A percentile compares a stretch with the other conserved stretches of the same genome.
These are phyloP conservation scores for Silybum marianum DNA, from an alignment of 129 eudicot genomes.

Conservation along the genomic window DNA sequence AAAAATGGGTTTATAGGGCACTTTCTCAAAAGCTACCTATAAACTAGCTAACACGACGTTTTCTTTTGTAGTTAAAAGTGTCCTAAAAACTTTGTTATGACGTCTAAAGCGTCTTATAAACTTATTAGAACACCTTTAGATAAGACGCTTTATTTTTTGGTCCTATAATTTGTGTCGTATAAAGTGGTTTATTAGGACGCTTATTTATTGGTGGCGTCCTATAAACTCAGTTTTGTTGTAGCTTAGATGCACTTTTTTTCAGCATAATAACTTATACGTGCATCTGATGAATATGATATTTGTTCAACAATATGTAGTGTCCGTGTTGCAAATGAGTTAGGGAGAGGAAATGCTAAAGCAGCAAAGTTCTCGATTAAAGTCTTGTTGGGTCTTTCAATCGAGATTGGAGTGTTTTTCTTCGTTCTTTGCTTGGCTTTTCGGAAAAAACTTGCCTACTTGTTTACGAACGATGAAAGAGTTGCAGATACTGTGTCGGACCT, in stretches of 20 bases:
- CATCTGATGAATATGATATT: neutral
- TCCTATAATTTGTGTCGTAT: too few relatives aligned
- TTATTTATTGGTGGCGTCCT: too few relatives aligned
- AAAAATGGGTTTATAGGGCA: too few relatives aligned
- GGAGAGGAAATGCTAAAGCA: conserved; percentile 83
- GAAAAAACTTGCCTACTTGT: conserved; percentile 57
- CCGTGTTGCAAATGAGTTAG: conserved; percentile 88
- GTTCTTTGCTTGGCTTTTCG: conserved; percentile 62
- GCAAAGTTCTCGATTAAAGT: conserved; percentile 78
- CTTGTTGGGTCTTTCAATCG: conserved; percentile 57
- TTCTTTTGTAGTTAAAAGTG: too few relatives aligned
- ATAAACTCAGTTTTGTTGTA: too few relatives aligned
- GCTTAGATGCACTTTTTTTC: neutral
- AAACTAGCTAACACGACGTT: too few relatives aligned
- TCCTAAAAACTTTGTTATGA: too few relatives aligned
- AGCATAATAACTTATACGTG: neutral
- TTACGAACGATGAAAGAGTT: conserved; percentile 62
- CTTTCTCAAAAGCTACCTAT: too few relatives aligned
- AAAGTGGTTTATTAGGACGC: too few relatives aligned
- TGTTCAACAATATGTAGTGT: conserved; percentile 45
- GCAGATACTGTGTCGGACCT: conserved; percentile 72
- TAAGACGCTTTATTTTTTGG: too few relatives aligned
- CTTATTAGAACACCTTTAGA: too few relatives aligned
- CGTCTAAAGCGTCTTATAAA: too few relatives aligned
- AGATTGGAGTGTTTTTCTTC: conserved; percentile 60